Evolutionary conservation across 1,284 basidiomycete genomes (phyloP), one percentile per base, ranked within the genome.

Genomic region (Coniophora puteana): DNA sequence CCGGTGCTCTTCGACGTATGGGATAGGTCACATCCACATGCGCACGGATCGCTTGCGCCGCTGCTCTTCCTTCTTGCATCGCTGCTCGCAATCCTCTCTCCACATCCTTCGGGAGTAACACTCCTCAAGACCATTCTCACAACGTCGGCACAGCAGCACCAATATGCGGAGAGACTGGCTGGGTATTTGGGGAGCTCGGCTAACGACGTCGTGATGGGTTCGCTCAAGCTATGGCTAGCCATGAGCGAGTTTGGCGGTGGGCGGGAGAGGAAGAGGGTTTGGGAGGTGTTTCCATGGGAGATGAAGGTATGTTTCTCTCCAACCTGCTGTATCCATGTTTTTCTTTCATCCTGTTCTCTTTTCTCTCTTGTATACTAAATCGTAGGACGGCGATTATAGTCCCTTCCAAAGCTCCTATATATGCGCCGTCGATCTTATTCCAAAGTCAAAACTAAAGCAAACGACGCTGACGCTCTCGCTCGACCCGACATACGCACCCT

Each of bases 251-350:
- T 83, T 52, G 78, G 72, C 3, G 72, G 80, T 23, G 83, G 84
- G 7, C 62, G 69, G 20, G 85, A 89, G 45, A 70, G 74, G 36
- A 81, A 75, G 49, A 50, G 64, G 0, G 64, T 86, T 1, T 58
- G 81, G 21, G 86, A 89, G 39, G 64, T 65, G 0, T 84, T 89
- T 55, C 71, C 76, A 5, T 91, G 89, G 88, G 85, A 87, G 40
- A 67, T 72, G 24, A 90, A 89, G 69, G 86, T 82, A 43, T 5
- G 52, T 29, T 13, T 4, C 3, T 16, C 5, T 21, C 14, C 8
- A 8, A n/a, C 21, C 21, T 32, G 0, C 18, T 4, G 1, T 35
- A 35, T 18, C 30, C 6, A 0, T 1, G 3, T 16, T 7, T 26
- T 27, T 47, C 4, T 44, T 21, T 20, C 26, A 31, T 20, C 17